Evolutionary conservation across 257 asterid species (phyloP), one percentile per base, ranked within the genome.

Genomic region (Solanum paucissectum): DNA sequence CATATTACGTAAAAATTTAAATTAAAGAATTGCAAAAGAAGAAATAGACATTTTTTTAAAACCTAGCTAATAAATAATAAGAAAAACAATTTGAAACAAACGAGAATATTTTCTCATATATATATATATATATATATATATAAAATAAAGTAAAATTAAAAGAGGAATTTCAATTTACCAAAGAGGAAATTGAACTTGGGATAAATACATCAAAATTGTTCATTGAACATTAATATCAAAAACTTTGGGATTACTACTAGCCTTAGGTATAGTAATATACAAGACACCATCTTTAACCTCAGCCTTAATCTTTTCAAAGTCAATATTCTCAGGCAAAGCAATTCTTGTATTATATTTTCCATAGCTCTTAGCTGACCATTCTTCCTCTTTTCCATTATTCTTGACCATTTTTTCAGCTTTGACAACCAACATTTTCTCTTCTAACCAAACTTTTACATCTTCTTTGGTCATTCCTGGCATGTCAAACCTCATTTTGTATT

Each of bases 221-320:
- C 88, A 94, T 87, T 90, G 42, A 25, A 95, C 96, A 91, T 89
- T 93, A 83, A 95, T 90, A 12, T 92, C 96, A 86, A 95, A 87
- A 89, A 93, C 77, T 92, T 95, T 93, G 77, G 90, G 72, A 82
- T 18, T 87, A 4, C 29, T 55, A 38, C 62, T 75, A 16, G 94
- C 93, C 87, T 95, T 94, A 0, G 98, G 96, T 66, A 93, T 89
- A 21, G 85, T 87, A 9, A 95, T 89, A 68, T 95, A 93, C 91
- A 95, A 82, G 13, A 95, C 98, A 77, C 98, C 98, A 92, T 95
- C 95, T 87, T 89, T 95, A 55, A 95, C 98, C 93, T 93, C 96
- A 37, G 98, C 98, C 88, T 91, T 94, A n/a, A 95, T 95, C 77
- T 93, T 93, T 88, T 93, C 95, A 34, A 93, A 93, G 91, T 93